Evolutionary conservation across 495 filamentous ascomycete genomes (phyloP).

Genomic region (Penicillium verhagenii): DNA sequence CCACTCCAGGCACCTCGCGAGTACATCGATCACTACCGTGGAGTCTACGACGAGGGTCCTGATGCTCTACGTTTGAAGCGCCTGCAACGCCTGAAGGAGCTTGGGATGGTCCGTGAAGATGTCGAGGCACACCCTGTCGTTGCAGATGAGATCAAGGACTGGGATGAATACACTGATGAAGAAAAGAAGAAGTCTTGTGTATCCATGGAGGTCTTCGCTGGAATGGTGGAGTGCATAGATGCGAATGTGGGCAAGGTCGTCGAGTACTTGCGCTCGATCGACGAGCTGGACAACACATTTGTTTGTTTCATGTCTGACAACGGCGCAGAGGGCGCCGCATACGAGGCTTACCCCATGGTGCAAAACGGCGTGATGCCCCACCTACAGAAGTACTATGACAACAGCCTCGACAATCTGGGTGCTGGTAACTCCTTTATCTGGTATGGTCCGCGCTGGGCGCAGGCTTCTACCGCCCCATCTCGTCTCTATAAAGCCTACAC

Average conservation of each 20-base stretch:
- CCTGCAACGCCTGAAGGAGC: slow-evolving; percentile 48
- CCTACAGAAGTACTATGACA: slow-evolving; percentile 62
- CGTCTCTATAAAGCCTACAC: slow-evolving; percentile 62
- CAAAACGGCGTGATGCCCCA: slow-evolving; percentile 51
- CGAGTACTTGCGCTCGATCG: slow-evolving; percentile 52
- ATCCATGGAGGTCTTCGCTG: slow-evolving; percentile 63
- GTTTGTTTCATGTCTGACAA: slow-evolving; percentile 66
- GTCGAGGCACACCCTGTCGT: slow-evolving; percentile 54
- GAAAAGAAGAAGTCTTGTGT: slow-evolving; percentile 52
- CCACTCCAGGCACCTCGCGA: slow-evolving; percentile 56
- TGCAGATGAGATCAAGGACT: slow-evolving; percentile 52
- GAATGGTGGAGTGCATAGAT: slow-evolving; percentile 64
- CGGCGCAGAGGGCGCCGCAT: slow-evolving; percentile 53
- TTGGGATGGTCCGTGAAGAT: slow-evolving; percentile 50
- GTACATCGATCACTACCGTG: slow-evolving; percentile 52
- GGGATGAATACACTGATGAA: slow-evolving; percentile 49
- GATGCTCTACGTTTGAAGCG: slow-evolving; percentile 52
- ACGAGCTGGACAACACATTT: slow-evolving; percentile 63
- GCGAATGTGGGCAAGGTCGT: slow-evolving; percentile 59
- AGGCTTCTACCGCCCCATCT: slow-evolving; percentile 63
- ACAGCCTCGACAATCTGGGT: slow-evolving; percentile 60
- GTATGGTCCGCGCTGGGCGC: slow-evolving; percentile 65
- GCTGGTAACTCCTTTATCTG: slow-evolving; percentile 61
- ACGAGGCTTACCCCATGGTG: slow-evolving; percentile 58
- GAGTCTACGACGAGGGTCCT: slow-evolving; percentile 57